Conservation (phyloP, 306 rosid genomes). For the Gastrolobium bilobum region DNA sequence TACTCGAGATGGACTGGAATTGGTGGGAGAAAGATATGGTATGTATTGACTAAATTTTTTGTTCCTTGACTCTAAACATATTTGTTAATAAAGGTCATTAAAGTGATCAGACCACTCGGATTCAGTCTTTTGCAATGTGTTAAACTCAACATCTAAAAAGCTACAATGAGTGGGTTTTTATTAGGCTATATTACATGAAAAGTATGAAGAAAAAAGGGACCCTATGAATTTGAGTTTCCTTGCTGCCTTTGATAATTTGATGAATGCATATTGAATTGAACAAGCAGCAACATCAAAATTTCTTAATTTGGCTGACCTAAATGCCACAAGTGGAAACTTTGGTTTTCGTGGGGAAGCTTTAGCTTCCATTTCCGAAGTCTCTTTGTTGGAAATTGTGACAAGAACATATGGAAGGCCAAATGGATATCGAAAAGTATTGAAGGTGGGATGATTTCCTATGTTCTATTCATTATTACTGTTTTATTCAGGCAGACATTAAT, state of each 20-base stretch:
- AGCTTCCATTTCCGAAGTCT: conserved; percentile 91
- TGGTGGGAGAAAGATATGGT: conserved; percentile 94
- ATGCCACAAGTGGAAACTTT: conserved; percentile 63
- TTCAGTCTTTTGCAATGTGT: conserved; percentile 23
- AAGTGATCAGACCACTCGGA: neutral
- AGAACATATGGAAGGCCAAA: conserved; percentile 87
- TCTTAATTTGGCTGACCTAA: conserved; percentile 60
- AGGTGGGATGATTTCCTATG: conserved; percentile 59
- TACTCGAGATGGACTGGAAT: conserved; percentile 81
- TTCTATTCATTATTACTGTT: conserved; percentile 27
- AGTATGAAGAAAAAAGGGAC: neutral
- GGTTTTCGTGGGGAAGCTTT: conserved; percentile 95
- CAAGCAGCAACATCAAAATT: conserved; percentile 88
- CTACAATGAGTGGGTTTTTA: conserved; percentile 6
- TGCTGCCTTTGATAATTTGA: conserved; percentile 38
- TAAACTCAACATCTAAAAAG: conserved; percentile 18
- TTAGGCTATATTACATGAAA: conserved; percentile 30
- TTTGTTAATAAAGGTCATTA: conserved; percentile 2
- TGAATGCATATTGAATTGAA: conserved; percentile 38
- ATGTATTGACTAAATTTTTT: conserved; percentile 19
- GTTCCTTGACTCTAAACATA: conserved; percentile 22
- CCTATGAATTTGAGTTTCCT: conserved; percentile 42
- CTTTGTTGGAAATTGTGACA: conserved; percentile 85
- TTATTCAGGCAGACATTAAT: conserved; percentile 37
- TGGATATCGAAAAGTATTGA: conserved; percentile 89